Percentiles rank a stretch among this genome's conserved stretches.
phyloP scores from a whole-genome alignment of 2,329 filamentous ascomycete genomes.

The Tympanopsis confertula region DNA sequence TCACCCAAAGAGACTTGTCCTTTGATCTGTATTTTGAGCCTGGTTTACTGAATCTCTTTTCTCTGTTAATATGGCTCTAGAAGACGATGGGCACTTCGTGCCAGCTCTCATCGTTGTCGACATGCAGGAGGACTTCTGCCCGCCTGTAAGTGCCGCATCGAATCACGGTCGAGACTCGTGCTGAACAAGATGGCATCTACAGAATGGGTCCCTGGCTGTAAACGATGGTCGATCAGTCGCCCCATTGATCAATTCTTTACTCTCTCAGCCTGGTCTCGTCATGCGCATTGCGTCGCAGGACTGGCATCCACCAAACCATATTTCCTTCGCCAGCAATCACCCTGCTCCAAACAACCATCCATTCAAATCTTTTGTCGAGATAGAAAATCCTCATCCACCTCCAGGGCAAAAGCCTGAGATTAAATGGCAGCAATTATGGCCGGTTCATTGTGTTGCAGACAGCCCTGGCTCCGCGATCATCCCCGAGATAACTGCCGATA shows the following conservation, averaged over 20 bases:
- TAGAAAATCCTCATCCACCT: slow-evolving; percentile 26
- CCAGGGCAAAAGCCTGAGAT: slow-evolving; percentile 28
- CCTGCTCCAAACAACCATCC: slow-evolving; percentile 39
- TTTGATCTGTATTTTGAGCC: too few species aligned
- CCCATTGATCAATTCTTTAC: slow-evolving; percentile 40
- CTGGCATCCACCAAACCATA: slow-evolving; percentile 45
- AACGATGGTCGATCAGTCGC: slow-evolving; percentile 38
- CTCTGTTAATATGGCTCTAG: too few species aligned
- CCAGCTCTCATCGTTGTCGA: slow-evolving; percentile 45
- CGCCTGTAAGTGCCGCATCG: slow-evolving; percentile 31
- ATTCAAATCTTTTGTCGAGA: slow-evolving; percentile 36
- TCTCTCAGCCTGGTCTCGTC: slow-evolving; percentile 35
- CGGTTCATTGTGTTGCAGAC: slow-evolving; percentile 46
- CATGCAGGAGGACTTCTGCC: slow-evolving; percentile 56
- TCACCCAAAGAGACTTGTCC: too few species aligned
- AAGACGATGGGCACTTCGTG: too few species aligned
- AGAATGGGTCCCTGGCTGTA: slow-evolving; percentile 50
- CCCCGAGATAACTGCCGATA: slow-evolving; percentile 35
- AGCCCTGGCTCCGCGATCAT: slow-evolving; percentile 42
- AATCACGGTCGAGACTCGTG: neutral
- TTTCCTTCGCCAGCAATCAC: slow-evolving; percentile 52
- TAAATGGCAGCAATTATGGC: slow-evolving; percentile 42
- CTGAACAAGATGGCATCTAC: slow-evolving; percentile 1
- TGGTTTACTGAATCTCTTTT: too few species aligned
- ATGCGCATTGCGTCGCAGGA: slow-evolving; percentile 47